Base-by-base conservation (phyloP, 2,329 filamentous ascomycete species). In the Xylaria multiplex region DNA sequence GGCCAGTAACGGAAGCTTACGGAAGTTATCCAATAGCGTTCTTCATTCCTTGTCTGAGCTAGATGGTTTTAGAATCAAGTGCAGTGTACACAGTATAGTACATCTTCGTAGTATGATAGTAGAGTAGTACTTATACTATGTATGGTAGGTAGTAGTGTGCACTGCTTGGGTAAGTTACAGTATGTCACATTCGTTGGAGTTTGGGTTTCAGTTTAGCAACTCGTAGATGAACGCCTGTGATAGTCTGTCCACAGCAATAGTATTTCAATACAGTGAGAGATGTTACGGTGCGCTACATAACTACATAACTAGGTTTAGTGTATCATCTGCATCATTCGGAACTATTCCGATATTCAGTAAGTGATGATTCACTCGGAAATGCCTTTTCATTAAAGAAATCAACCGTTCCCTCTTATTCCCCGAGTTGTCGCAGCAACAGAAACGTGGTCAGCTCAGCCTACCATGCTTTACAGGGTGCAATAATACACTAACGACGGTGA, bases 381-480 rank as follows among this genome's bases (percentile, higher is more conserved):
- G 30, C 27, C 49, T 52, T 40, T 40, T 40, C 27, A 52, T 52
- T n/a, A 7, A 19, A 40, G 9, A 54, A 22, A 16, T 40, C n/a
- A 54, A 22, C 35, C 9, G 13, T 32, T 48, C 14, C 35, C 27
- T 62, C 22, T 24, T 42, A 48, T 27, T 50, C n/a, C 27, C n/a
- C 19, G 11, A 56, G 49, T 62, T 66, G 64, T 59, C 64, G 54
- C 54, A 59, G 59, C 64, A 66, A 62, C 54, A 58, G 32, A 45
- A 43, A 50, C 40, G 27, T 37, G 43, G 37, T 54, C 40, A 59
- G 54, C 46, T 46, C 59, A 49, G 57, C 46, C 19, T 62, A 48
- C 40, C n/a, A 46, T 35, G 24, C 8, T 42, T 14, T n/a, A n/a
- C 42, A 48, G 42, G 55, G 46, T 30, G 9, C 7, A 5, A 35